A percentile compares a stretch with the other conserved stretches of the same genome.
Conservation (phyloP, 768 basidiomycete species). For the Tephrocybe sp. region DNA sequence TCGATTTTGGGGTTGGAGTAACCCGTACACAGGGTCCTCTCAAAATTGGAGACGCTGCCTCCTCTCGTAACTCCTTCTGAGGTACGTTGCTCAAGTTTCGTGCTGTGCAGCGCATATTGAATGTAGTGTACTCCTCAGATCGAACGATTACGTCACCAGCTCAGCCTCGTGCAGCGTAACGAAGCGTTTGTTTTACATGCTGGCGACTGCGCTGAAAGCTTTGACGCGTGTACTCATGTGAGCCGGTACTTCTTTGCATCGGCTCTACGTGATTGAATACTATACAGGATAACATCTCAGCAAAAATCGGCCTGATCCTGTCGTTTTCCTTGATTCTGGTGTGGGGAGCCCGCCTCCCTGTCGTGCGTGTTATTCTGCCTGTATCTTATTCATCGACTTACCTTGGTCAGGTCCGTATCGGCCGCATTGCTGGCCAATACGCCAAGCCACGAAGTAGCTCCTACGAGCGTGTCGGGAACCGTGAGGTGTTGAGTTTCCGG, state of each 20-base stretch:
- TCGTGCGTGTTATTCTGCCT: constrained; percentile 50
- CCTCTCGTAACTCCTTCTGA: constrained; percentile 93
- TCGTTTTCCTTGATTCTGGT: constrained; percentile 95
- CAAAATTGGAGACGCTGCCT: constrained; percentile 75
- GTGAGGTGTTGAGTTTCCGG: constrained; percentile 86
- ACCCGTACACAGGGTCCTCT: constrained; percentile 58
- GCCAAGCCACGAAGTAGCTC: constrained; percentile 90
- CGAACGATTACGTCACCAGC: constrained; percentile 79
- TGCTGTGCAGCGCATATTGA: not conserved
- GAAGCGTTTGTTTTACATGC: constrained; percentile 95
- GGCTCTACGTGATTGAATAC: not conserved
- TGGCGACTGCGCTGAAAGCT: constrained; percentile 97
- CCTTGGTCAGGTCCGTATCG: constrained; percentile 59
- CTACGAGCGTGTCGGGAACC: constrained; percentile 75
- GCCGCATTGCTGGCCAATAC: constrained; percentile 95
- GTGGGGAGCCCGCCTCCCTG: constrained; percentile 91
- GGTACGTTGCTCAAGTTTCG: constrained; percentile 56
- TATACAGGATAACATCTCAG: constrained; percentile 77
- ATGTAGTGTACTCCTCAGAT: constrained; percentile 46
- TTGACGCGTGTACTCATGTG: constrained; percentile 87
- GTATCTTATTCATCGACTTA: not conserved
- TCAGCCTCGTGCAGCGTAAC: constrained; percentile 77
- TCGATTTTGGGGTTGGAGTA: not conserved
- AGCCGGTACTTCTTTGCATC: constrained; percentile 16
- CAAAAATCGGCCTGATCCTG: constrained; percentile 87